These are phyloP conservation scores for Auriscalpium microsporum DNA, from an alignment of 768 basidiomycete species.

Conservation along the genomic window DNA sequence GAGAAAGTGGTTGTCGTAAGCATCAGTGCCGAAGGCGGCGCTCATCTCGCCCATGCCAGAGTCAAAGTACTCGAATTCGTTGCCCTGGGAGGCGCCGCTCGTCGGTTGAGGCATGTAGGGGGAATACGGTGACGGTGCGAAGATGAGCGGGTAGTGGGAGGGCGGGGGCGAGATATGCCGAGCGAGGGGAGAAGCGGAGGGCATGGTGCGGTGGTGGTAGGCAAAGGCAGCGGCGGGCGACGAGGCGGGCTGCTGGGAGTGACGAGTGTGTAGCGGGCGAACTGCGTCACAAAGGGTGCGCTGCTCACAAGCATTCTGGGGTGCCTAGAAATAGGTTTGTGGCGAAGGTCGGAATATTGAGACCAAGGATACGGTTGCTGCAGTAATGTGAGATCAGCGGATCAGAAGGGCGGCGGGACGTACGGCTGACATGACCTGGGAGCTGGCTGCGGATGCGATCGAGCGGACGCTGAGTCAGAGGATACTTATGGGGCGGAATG, in stretches of 20 bases:
- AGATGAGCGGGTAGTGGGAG: not conserved
- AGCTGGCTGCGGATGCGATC: not conserved
- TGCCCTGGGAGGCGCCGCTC: not conserved
- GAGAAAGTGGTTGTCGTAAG: not conserved
- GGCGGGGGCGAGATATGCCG: not conserved
- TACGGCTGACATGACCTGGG: not conserved
- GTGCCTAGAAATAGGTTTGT: not conserved
- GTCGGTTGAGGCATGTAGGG: not conserved
- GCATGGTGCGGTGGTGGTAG: conserved; percentile 2
- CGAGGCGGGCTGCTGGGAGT: not conserved
- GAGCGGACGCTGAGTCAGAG: not conserved
- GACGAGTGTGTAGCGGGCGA: not conserved
- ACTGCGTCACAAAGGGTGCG: too few relatives aligned
- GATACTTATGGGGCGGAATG: not conserved
- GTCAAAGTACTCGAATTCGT: not conserved
- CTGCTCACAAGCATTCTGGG: not conserved
- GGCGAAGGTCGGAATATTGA: not conserved
- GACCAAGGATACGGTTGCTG: not conserved
- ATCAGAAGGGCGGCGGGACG: not conserved
- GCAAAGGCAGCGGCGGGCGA: not conserved
- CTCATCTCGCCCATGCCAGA: too few relatives aligned
- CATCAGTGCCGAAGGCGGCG: not conserved
- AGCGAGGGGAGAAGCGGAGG: not conserved
- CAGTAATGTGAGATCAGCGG: not conserved
- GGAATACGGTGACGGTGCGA: not conserved